These are phyloP conservation scores for Rostrohypoxylon terebratum DNA, from an alignment of 495 filamentous ascomycete genomes.

Conservation along the genomic window DNA sequence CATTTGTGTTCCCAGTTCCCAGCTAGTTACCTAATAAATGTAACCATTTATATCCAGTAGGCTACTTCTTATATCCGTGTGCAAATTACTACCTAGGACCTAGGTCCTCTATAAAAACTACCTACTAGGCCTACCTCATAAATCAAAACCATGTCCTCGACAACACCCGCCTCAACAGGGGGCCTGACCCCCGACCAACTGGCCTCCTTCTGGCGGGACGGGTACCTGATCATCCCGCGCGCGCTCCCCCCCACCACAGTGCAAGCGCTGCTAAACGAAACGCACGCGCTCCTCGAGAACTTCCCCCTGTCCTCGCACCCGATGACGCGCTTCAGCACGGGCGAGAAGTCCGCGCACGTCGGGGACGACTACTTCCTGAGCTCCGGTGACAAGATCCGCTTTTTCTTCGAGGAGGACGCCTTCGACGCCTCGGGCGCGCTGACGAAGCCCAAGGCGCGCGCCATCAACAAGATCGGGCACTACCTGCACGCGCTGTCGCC, in stretches of 20 bases:
- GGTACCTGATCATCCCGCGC: conserved; percentile 88
- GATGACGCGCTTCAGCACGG: conserved; percentile 91
- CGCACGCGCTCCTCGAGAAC: conserved; percentile 74
- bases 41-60: not conserved
- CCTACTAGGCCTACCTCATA: not conserved
- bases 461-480: conserved; percentile 98
- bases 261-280: conserved; percentile 75
- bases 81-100: too few relatives aligned
- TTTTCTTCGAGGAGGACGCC: conserved; percentile 96
- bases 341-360: conserved; percentile 76
- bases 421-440: conserved; percentile 70
- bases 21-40: conserved; percentile 6
- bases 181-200: conserved; percentile 81
- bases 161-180: conserved; percentile 30
- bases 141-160: conserved; percentile 29
- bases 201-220: conserved; percentile 77
- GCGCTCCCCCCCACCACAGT: conserved; percentile 76
- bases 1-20: not conserved
- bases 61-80: too few relatives aligned
- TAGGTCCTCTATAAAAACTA: not conserved
- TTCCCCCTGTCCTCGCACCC: conserved; percentile 86
- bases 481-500: conserved; percentile 81
- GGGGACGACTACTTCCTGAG: conserved; percentile 95
- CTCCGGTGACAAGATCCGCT: conserved; percentile 89
- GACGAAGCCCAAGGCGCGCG: conserved; percentile 77